Evolutionary conservation across 495 filamentous ascomycete genomes (phyloP), one percentile per base, ranked within the genome.

Genomic region (Penicillium riverlandense): DNA sequence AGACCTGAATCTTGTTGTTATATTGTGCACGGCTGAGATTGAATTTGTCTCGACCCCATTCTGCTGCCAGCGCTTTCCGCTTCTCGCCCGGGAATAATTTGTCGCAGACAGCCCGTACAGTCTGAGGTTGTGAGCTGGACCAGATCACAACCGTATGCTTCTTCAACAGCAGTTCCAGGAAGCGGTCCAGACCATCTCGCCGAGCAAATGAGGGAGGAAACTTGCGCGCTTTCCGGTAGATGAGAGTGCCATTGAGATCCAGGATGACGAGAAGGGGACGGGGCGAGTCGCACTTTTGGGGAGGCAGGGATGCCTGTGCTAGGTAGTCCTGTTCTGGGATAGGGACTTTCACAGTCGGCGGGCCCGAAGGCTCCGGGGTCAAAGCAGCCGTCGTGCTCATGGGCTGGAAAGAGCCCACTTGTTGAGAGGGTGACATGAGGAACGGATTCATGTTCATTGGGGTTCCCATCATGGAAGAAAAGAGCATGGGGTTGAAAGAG

Each of bases 241-340:
- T 71, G 3, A 98, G 71, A 0, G 94, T 95, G 43, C 94, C 92
- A 65, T 97, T 98, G 0, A 98, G 74, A 59, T 98, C 92, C 43
- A 97, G 79, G 27, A 97, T 77, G 13, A 98, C 63, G 2, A 98
- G 79, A 1, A 95, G 65, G 9, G 62, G 68, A 28, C 73, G 69
- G 10, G 71, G 65, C 7, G 45, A 46, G 2, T 46, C 10, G 1
- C 57, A 33, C 36, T 42, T 38, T 32, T 38, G 42, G 4, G 74
- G 66, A 7, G 56, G 37, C 33, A 47, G 38, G 7, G 57, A 53
- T 22, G 77, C 61, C 46, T 69, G 67, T 4, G 51, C 35, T 16
- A 79, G 47, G 55, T 83, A 83, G 30, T 54, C 42, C 1, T 50
- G 31, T 8, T 55, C 71, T 3, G 75, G 67, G 0, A 41, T 27